Conservation (phyloP, 1,139 yeast species). For the Candida labiduridarum region DNA sequence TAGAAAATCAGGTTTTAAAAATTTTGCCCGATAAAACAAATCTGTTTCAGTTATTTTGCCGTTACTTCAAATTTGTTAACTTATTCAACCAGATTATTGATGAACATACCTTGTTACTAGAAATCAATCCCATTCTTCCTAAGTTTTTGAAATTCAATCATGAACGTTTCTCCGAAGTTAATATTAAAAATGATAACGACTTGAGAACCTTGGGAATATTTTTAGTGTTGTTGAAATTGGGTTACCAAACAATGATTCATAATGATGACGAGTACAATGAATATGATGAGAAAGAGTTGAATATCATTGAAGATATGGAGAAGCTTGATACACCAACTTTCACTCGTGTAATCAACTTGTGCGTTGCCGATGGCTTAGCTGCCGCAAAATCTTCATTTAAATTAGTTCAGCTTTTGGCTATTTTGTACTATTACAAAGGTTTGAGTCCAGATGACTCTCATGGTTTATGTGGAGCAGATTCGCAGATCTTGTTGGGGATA, state of each 20-base stretch:
- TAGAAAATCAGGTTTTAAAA: conserved; percentile 30
- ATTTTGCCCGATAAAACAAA: conserved; percentile 36
- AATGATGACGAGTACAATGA: conserved; percentile 33
- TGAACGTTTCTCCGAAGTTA: conserved; percentile 24
- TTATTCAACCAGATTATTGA: conserved; percentile 44
- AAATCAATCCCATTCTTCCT: conserved; percentile 30
- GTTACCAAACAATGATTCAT: conserved; percentile 45
- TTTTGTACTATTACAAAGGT: conserved; percentile 38
- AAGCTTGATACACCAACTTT: conserved; percentile 27
- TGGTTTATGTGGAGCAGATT: conserved; percentile 47
- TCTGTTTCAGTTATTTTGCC: conserved; percentile 31
- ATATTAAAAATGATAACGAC: conserved; percentile 35
- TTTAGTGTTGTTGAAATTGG: conserved; percentile 36
- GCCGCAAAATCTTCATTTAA: conserved; percentile 35
- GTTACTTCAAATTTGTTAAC: conserved; percentile 42
- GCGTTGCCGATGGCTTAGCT: conserved; percentile 34
- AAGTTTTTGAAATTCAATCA: conserved; percentile 26
- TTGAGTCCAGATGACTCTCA: conserved; percentile 48
- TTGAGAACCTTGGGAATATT: conserved; percentile 35
- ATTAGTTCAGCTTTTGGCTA: conserved; percentile 34
- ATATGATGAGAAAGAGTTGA: conserved; percentile 31
- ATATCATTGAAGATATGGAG: conserved; percentile 32
- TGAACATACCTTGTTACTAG: conserved; percentile 30
- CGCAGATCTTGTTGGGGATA: conserved; percentile 41
- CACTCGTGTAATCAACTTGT: conserved; percentile 30